Percentiles rank a stretch among this genome's conserved stretches.
These are phyloP conservation scores for Aspergillus funiculosus DNA, from an alignment of 495 filamentous ascomycete species.

Conservation along the genomic window DNA sequence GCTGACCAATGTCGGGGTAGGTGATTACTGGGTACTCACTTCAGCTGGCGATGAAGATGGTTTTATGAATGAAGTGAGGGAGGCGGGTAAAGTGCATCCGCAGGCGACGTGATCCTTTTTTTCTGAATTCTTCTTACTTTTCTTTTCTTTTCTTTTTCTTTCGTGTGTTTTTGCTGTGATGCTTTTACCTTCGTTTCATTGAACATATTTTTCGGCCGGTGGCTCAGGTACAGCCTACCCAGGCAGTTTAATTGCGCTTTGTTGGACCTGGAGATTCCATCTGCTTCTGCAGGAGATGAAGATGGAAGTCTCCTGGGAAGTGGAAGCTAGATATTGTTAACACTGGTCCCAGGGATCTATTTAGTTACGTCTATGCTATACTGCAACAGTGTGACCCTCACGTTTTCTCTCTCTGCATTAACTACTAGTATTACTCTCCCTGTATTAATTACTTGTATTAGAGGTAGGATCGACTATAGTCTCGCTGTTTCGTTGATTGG, in stretches of 20 bases:
- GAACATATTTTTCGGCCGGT: background rate
- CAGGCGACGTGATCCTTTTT: background rate
- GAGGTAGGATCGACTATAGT: slow-evolving; percentile 28
- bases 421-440: too few species aligned
- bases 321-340: too few species aligned
- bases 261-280: background rate
- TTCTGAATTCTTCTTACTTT: background rate
- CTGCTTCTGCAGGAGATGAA: too few species aligned
- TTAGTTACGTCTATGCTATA: too few species aligned
- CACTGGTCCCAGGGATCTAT: too few species aligned
- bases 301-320: too few species aligned
- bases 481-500: slow-evolving; percentile 30
- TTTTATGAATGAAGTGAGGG: slow-evolving; percentile 63
- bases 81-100: slow-evolving; percentile 58
- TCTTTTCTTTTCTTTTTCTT: slow-evolving; percentile 5
- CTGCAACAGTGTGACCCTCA: too few species aligned
- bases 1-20: slow-evolving; percentile 32
- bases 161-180: background rate
- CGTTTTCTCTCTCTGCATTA: too few species aligned
- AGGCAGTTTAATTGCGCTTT: background rate
- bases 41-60: slow-evolving; percentile 55
- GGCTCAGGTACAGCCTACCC: background rate
- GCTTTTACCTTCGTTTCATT: slow-evolving; percentile 2
- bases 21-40: slow-evolving; percentile 42
- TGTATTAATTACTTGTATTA: too few species aligned